phyloP scores from a whole-genome alignment of 2,329 filamentous ascomycete genomes.

The Alternaria consortialis region DNA sequence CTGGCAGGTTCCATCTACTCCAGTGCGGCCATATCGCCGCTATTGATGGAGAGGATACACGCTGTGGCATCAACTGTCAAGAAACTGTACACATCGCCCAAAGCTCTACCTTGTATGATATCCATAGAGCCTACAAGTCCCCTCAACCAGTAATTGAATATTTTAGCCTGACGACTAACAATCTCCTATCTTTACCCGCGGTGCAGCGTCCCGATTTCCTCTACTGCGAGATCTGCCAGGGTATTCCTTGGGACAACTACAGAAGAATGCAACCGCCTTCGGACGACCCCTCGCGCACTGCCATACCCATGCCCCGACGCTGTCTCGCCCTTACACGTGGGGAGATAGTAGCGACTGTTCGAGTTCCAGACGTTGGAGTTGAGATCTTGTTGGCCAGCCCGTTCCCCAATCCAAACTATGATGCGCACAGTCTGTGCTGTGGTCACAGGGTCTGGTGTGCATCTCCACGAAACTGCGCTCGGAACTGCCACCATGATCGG shows the following conservation, averaged over 20 bases:
- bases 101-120: neutral
- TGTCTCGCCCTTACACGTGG: constrained; percentile 18
- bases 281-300: neutral
- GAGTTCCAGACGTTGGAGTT: neutral
- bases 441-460: constrained; percentile 24
- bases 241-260: constrained; percentile 24
- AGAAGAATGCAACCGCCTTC: constrained; percentile 2
- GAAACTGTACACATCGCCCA: constrained; percentile 1
- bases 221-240: constrained; percentile 29
- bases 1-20: constrained; percentile 23
- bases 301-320: constrained; percentile 5
- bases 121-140: neutral
- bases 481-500: constrained; percentile 15
- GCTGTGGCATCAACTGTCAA: constrained; percentile 27
- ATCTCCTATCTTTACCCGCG: neutral
- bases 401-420: neutral
- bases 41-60: constrained; percentile 13
- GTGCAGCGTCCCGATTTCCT: constrained; percentile 11
- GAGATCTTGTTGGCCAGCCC: constrained; percentile 3
- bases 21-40: constrained; percentile 31
- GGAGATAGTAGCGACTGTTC: constrained; percentile 7
- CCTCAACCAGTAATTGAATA: neutral
- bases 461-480: constrained; percentile 12
- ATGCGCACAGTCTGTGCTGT: constrained; percentile 21
- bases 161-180: neutral